Base-by-base conservation (phyloP, 306 rosid species). In the Mucuna pruriens region DNA sequence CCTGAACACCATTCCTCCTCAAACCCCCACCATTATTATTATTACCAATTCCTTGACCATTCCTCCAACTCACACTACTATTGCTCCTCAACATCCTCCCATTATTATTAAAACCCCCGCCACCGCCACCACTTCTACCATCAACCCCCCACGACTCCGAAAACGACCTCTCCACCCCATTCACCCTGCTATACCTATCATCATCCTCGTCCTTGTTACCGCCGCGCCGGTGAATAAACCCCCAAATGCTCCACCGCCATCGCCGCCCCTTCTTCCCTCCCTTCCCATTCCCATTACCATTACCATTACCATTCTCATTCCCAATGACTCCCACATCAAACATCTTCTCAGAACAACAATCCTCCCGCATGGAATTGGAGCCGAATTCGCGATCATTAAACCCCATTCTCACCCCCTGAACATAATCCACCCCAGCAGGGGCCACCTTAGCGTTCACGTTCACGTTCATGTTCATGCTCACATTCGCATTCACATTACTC, bases 21-120 rank as follows among this genome's bases (percentile, higher is more conserved):
- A 85, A 54, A 65, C 83, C 75, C 5, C 94, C 90, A 60, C 84
- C 71, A 19, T 89, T 91, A 54, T 89, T 91, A 48, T 86, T 90
- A 40, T 84, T 77, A 26, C 83, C 92, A 40, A 87, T 76, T 33
- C 83, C 84, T 17, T 77, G 88, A 0, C 87, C 81, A 77, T 86
- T 94, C 71, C 98, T 88, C 98, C 98, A 94, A 81, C 97, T 94
- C 44, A 91, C 94, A 71, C 97, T 90, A 83, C 97, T 92, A 69
- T 92, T 92, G 85, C 97, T 94, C 85, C 98, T 83, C 16, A 86
- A 71, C 61, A 89, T 25, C 82, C 89, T 94, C 0, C 91, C 91
- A 74, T 87, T n/a, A n/a, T n/a, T n/a, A n/a, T n/a, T 85, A 60
- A 89, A 81, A 57, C 85, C 90, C 26, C 74, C 55, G 0, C 80